Base-by-base conservation (phyloP, 2,329 filamentous ascomycete species). In the Aspergillus hiratsukae region DNA sequence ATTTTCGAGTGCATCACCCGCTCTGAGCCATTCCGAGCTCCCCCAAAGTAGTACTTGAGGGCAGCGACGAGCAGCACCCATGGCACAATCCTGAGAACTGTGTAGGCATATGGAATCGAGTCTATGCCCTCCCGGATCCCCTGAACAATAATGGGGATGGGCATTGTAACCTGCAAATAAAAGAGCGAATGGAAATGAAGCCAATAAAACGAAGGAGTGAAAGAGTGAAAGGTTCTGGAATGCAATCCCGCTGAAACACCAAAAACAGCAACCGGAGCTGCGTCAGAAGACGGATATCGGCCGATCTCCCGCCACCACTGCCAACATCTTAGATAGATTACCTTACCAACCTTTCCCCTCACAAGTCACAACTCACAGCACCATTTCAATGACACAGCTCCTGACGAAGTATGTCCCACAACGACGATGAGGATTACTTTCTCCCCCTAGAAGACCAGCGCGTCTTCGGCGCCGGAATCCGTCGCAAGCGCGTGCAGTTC, bases 1-100 rank as follows among this genome's bases (percentile, higher is more conserved):
- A 99, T 91, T 70, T 95, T 95, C 49, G 91, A 91, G 74, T 97
- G 91, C 86, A 99, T 91, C 54, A 88, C 82, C 57, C 90, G 83
- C 70, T 96, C 91, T 27, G 89, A 83, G 45, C 75, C 76, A 73
- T 94, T 97, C 64, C 75, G 78, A 11, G 87, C 83, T 63, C 94
- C 95, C 61, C 85, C 84, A 67, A 87, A 89, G 77, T 88, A 96
- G 67, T 80, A 80, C 79, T 97, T 97, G 61, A 87, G 67, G 54
- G 81, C 68, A 57, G 77, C 80, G 27, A 89, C 61, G 8, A 84
- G 56, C 17, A 76, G 71, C 40, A 86, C 63, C 68, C 78, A 81
- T 60, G 80, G 79, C 28, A 79, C 64, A n/a, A 78, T 62, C 63
- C 82, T 83, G 55, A 87, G 65, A 23, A 82, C 68, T 4, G 78